Evolutionary conservation across 83 land plant genomes (phyloP).

Genomic region (Picea abies): DNA sequence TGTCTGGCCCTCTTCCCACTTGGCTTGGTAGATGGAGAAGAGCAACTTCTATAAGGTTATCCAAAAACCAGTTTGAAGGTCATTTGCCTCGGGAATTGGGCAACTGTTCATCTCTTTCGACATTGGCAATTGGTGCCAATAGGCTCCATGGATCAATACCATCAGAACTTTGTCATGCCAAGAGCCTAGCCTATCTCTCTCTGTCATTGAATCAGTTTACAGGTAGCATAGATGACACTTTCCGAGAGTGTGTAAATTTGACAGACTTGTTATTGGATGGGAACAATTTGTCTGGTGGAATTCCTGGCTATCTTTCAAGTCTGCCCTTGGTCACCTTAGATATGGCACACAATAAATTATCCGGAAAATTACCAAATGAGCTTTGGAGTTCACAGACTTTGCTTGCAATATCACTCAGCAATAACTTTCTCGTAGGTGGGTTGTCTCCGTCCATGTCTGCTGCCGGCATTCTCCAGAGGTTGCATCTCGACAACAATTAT

Average conservation of each 20-base stretch:
- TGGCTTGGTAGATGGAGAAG: constrained; percentile 43
- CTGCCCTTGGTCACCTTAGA: constrained; percentile 56
- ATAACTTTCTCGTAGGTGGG: constrained; percentile 50
- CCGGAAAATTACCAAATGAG: constrained; percentile 39
- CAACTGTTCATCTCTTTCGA: constrained; percentile 11
- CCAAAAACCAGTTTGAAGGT: constrained; percentile 40
- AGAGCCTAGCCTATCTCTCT: constrained; percentile 19
- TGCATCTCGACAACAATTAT: constrained; percentile 60
- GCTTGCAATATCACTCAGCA: constrained; percentile 45
- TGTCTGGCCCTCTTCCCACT: constrained; percentile 40
- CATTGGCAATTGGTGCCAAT: constrained; percentile 34
- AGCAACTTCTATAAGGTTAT: constrained; percentile 25
- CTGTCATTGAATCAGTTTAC: constrained; percentile 38
- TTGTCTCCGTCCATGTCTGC: constrained; percentile 39
- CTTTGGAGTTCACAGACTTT: constrained; percentile 66
- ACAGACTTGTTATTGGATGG: constrained; percentile 38
- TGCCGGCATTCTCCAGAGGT: constrained; percentile 36
- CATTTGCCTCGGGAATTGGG: constrained; percentile 28
- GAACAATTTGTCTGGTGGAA: constrained; percentile 42
- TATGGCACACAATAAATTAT: constrained; percentile 48
- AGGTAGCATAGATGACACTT: constrained; percentile 36
- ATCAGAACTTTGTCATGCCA: constrained; percentile 32
- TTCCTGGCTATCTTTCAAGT: constrained; percentile 49
- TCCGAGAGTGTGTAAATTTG: constrained; percentile 34
- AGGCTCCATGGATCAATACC: constrained; percentile 39